A percentile compares a stretch with the other conserved stretches of the same genome.
Conservation (phyloP, 2,329 filamentous ascomycete species). For the Teratosphaeria gauchensis region DNA sequence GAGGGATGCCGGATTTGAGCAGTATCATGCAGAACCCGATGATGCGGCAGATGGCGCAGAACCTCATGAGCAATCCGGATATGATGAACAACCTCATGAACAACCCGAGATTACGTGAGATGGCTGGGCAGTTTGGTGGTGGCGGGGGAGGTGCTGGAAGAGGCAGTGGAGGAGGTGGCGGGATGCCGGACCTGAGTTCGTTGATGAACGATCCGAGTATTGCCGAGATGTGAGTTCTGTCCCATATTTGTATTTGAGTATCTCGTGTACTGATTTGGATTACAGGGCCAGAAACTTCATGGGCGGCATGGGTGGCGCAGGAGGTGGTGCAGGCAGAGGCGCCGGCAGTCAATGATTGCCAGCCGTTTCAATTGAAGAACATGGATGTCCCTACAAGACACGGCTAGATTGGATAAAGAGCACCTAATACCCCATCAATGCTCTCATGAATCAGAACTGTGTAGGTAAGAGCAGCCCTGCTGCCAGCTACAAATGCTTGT, state of each 20-base stretch:
- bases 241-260: not conserved
- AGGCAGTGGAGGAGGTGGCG: conserved; percentile 39
- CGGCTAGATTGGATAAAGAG: not conserved
- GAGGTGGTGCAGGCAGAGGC: conserved; percentile 3
- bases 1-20: conserved; percentile 79
- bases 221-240: conserved; percentile 72
- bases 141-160: conserved; percentile 27
- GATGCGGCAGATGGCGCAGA: conserved; percentile 96
- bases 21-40: conserved; percentile 95
- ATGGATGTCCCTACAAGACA: not conserved
- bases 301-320: conserved; percentile 44
- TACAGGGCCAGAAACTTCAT: conserved; percentile 58
- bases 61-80: conserved; percentile 92
- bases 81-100: conserved; percentile 87
- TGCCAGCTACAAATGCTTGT: not conserved
- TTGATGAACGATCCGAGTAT: conserved; percentile 90
- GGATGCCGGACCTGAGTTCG: conserved; percentile 76
- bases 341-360: not conserved
- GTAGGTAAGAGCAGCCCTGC: too few species aligned
- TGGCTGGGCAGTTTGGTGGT: conserved; percentile 69
- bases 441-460: not conserved
- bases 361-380: not conserved
- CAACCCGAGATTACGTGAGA: conserved; percentile 79
- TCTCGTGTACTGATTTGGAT: conserved; percentile 9
- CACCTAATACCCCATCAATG: not conserved